Conservation (phyloP, 129 eudicot species). For the Saussurea involucrata region DNA sequence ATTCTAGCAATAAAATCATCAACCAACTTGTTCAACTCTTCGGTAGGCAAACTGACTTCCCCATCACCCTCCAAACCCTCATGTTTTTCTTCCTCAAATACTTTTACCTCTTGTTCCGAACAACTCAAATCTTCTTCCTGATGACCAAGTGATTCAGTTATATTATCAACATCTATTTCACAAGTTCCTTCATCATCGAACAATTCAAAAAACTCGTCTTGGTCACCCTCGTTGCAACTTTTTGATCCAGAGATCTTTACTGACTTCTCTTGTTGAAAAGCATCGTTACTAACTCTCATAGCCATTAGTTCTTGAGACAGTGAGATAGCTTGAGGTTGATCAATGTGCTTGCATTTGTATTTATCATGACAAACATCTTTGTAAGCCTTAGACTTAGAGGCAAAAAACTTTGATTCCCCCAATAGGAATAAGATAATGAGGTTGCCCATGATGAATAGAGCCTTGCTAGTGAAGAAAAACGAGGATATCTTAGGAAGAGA, state of each 20-base stretch:
- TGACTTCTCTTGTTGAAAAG: constrained; percentile 3
- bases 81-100: neutral
- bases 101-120: neutral
- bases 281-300: neutral
- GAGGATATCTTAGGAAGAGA: constrained; percentile 43
- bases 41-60: constrained; percentile 23
- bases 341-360: neutral
- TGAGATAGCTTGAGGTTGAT: constrained; percentile 9
- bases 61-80: constrained; percentile 23
- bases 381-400: constrained; percentile 11
- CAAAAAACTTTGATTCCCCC: constrained; percentile 43
- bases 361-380: constrained; percentile 14
- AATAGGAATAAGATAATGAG: constrained; percentile 55
- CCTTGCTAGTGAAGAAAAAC: constrained; percentile 47
- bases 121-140: constrained; percentile 13
- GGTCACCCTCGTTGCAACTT: constrained; percentile 6
- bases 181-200: constrained; percentile 6
- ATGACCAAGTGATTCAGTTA: neutral
- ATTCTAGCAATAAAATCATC: constrained; percentile 63
- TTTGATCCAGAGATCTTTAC: neutral
- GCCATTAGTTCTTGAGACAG: constrained; percentile 4
- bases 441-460: constrained; percentile 50
- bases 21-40: constrained; percentile 50
- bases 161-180: constrained; percentile 1
- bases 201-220: constrained; percentile 26